Evolutionary conservation across 805 yeast species (phyloP).

Genomic region (Suhomyces xylopsoci): DNA sequence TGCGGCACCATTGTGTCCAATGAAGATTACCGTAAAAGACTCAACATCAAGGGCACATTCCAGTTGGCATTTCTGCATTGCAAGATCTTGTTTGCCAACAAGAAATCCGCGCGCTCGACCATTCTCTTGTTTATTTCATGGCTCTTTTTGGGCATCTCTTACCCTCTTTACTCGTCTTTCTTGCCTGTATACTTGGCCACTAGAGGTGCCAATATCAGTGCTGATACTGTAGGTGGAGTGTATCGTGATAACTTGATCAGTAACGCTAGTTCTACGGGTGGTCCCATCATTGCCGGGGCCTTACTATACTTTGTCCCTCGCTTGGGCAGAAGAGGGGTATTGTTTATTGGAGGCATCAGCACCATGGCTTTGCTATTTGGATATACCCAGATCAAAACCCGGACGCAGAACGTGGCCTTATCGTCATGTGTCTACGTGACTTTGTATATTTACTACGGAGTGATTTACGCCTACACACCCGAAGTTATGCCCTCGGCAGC

Average conservation of each 20-base stretch:
- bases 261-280: conserved; percentile 47
- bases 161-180: conserved; percentile 54
- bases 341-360: conserved; percentile 17
- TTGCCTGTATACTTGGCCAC: conserved; percentile 37
- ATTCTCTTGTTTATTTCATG: conserved; percentile 12
- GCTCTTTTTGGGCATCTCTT: conserved; percentile 51
- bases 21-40: conserved; percentile 17
- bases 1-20: conserved; percentile 17
- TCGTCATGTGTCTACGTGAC: conserved; percentile 17
- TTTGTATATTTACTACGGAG: conserved; percentile 24
- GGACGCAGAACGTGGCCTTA: conserved; percentile 17
- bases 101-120: conserved; percentile 7
- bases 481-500: conserved; percentile 36
- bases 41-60: conserved; percentile 5
- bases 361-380: conserved; percentile 22
- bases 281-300: conserved; percentile 52
- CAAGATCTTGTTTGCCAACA: conserved; percentile 12
- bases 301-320: conserved; percentile 16
- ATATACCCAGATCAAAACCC: conserved; percentile 16
- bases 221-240: conserved; percentile 34
- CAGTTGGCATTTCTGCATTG: conserved; percentile 6
- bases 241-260: conserved; percentile 50
- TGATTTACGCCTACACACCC: conserved; percentile 34
- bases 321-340: conserved; percentile 18
- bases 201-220: conserved; percentile 48